Base-by-base conservation (phyloP, 257 asterid genomes). In the Cordia subcordata region DNA sequence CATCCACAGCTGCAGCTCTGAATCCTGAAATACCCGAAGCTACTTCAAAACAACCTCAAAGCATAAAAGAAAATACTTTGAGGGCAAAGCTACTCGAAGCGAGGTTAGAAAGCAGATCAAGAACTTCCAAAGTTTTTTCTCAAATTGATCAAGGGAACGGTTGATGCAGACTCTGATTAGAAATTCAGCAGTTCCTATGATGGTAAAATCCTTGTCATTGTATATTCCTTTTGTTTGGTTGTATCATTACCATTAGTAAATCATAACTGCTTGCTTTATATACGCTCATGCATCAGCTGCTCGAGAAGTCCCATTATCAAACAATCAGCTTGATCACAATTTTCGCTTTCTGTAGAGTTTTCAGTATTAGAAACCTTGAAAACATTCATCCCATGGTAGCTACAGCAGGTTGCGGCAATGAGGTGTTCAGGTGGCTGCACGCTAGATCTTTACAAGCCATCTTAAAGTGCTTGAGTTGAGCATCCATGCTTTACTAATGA, bases 1-100 rank as follows among this genome's bases (percentile, higher is more conserved):
- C 77, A 13, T 78, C 85, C 10, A 74, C 76, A 65, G 69, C 49
- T 64, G 60, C 66, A 17, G 37, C 70, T 32, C 70, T 57, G 8
- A 76, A 68, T 55, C 79, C 63, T 19, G 72, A 72, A 44, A 62
- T 58, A 23, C 61, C 66, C 5, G 90, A 77, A 60, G 63, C 85
- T 16, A 65, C 81, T 67, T 68, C 73, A 8, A 71, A 71, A 65
- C 22, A 72, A 77, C 69, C 64, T 5, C 74, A 35, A 45, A 79
- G 74, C 22, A 20, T 69, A 16, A 83, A 72, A 63, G 82, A 82
- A 1, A 78, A 78, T 61, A 85, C 95, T 44, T 70, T 92, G 79
- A 78, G 77, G 83, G 95, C 88, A 12, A 85, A 78, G 85, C 77
- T 91, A 74, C 84, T 86, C 17, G 96, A 91, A 73, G 96, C 98